Evolutionary conservation across 108 stramenopile species (phyloP).

Genomic region (Nitzschia sp.): DNA sequence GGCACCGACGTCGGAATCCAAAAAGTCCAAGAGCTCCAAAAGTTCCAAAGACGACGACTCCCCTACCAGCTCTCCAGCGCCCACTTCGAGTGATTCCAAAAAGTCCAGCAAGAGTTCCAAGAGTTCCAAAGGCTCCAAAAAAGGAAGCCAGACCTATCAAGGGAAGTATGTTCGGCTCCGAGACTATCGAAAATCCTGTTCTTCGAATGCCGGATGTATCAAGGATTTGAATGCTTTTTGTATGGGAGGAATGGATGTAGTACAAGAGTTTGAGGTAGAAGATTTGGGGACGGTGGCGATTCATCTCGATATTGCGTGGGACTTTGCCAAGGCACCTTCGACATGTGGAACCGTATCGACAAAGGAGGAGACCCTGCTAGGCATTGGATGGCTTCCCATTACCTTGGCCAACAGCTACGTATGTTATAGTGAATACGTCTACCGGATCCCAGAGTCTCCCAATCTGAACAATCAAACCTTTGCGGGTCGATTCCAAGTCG

Average conservation of each 20-base stretch:
- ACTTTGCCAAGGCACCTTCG: slow-evolving; percentile 4
- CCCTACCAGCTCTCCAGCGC: not conserved
- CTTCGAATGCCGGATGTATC: slow-evolving; percentile 1
- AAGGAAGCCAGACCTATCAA: not conserved
- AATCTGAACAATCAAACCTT: not conserved
- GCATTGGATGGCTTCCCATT: slow-evolving; percentile 15
- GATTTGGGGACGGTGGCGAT: not conserved
- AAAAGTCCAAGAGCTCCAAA: not conserved
- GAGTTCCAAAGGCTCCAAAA: not conserved
- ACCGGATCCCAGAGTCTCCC: slow-evolving; percentile 1
- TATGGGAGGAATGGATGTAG: slow-evolving; percentile 15
- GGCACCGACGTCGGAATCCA: not conserved
- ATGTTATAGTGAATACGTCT: slow-evolving; percentile 4
- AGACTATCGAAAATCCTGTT: not conserved
- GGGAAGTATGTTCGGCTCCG: not conserved
- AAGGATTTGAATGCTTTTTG: not conserved
- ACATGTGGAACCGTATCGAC: not conserved
- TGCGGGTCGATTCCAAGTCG: not conserved
- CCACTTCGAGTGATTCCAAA: not conserved
- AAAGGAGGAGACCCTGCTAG: not conserved
- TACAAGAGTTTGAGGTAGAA: slow-evolving; percentile 3
- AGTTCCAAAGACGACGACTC: not conserved
- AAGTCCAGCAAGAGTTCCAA: not conserved
- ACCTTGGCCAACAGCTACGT: not conserved
- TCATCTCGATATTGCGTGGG: slow-evolving; percentile 7